These are phyloP conservation scores for Penicillium steckii DNA, from an alignment of 495 filamentous ascomycete genomes.

Conservation along the genomic window DNA sequence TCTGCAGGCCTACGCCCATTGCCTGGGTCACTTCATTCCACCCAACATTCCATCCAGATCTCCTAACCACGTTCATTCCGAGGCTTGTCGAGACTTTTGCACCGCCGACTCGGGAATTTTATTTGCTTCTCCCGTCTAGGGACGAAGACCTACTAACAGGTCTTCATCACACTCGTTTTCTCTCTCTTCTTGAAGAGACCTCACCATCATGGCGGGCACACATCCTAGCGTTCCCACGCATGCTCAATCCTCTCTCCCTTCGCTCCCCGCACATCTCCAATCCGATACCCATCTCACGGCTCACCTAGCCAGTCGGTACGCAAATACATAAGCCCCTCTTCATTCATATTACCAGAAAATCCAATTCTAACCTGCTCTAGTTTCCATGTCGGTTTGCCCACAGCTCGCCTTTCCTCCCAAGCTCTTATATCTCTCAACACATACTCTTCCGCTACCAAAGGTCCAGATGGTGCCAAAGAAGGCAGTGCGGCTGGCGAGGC, in stretches of 20 bases:
- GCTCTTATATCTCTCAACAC: constrained; percentile 90
- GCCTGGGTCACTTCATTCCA: constrained; percentile 26
- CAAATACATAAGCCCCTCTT: neutral
- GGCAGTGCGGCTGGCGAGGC: constrained; percentile 84
- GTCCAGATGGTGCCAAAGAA: constrained; percentile 82
- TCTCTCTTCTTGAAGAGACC: neutral
- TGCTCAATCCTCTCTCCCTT: constrained; percentile 84
- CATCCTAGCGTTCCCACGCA: constrained; percentile 55
- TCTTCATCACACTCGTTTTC: constrained; percentile 21
- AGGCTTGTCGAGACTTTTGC: constrained; percentile 9
- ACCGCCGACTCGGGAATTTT: constrained; percentile 4
- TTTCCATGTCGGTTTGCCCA: constrained; percentile 87
- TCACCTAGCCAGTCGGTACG: constrained; percentile 83
- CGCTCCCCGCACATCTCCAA: constrained; percentile 86
- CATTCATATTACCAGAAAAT: neutral
- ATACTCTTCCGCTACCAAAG: constrained; percentile 81
- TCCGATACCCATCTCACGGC: constrained; percentile 95
- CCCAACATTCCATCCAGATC: constrained; percentile 22
- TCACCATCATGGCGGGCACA: constrained; percentile 36
- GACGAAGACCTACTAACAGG: constrained; percentile 1
- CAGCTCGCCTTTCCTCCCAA: constrained; percentile 83
- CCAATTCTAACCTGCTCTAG: constrained; percentile 29
- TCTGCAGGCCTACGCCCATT: constrained; percentile 11
- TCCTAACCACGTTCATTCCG: constrained; percentile 23
- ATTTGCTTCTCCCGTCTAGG: neutral